Conservation (phyloP, 2,329 filamentous ascomycete species). For the Fusarium tricinctum region DNA sequence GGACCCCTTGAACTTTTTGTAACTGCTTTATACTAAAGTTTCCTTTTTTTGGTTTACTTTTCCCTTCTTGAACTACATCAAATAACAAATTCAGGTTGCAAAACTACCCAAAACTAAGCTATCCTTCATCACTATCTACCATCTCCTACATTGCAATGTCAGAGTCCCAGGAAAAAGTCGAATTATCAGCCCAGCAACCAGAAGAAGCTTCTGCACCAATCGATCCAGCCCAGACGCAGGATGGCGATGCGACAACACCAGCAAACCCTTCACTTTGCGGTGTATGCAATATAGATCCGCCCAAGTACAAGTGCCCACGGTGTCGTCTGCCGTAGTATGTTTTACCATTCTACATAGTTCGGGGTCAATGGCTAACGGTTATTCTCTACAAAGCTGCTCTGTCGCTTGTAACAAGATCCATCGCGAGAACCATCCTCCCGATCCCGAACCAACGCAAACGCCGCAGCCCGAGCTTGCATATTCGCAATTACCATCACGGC, state of each 20-base stretch:
- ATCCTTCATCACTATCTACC: not conserved
- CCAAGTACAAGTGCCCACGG: slow-evolving; percentile 74
- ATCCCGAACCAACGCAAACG: slow-evolving; percentile 45
- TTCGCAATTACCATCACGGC: slow-evolving; percentile 12
- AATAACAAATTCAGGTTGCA: not conserved
- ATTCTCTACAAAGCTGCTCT: slow-evolving; percentile 65
- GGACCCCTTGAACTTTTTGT: slow-evolving; percentile 22
- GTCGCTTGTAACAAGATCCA: slow-evolving; percentile 69
- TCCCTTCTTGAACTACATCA: not conserved
- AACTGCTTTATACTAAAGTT: not conserved
- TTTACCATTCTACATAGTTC: not conserved
- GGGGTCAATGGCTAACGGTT: slow-evolving; percentile 3
- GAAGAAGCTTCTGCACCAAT: slow-evolving; percentile 10
- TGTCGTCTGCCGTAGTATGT: slow-evolving; percentile 72
- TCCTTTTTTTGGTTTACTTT: not conserved
- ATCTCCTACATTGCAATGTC: slow-evolving; percentile 26
- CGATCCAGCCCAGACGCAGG: slow-evolving; percentile 4
- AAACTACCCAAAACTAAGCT: not conserved
- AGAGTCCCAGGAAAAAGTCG: slow-evolving; percentile 16
- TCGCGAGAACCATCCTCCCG: slow-evolving; percentile 63
- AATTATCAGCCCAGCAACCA: slow-evolving; percentile 5
- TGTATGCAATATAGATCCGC: slow-evolving; percentile 64
- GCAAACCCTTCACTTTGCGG: slow-evolving; percentile 58
- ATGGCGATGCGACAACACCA: slow-evolving; percentile 10
- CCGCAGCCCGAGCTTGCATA: slow-evolving; percentile 41